Evolutionary conservation across 331 rosid species (phyloP).

Genomic region (Phaseolus coccineus): DNA sequence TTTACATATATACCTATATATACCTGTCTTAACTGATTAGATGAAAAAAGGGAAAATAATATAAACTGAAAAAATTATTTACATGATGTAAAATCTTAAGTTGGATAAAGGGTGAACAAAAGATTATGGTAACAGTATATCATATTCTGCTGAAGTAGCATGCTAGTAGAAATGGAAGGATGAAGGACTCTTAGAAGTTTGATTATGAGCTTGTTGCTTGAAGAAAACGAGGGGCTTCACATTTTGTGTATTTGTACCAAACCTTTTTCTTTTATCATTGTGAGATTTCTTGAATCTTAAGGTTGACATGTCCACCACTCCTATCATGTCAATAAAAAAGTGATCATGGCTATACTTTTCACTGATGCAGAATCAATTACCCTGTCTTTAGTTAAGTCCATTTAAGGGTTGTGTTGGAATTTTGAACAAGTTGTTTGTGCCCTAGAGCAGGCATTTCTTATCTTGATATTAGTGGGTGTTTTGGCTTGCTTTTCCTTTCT

Average conservation of each 20-base stretch:
- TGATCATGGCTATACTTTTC: slow-evolving; percentile 30
- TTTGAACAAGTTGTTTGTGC: slow-evolving; percentile 29
- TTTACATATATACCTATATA: too few species aligned
- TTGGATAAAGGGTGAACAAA: too few species aligned
- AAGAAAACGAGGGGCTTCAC: too few species aligned
- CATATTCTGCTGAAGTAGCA: too few species aligned
- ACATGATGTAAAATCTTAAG: too few species aligned
- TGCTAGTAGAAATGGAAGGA: too few species aligned
- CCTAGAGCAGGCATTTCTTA: slow-evolving; percentile 1
- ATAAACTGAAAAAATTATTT: too few species aligned
- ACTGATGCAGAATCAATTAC: slow-evolving; percentile 18
- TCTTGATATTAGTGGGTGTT: neutral
- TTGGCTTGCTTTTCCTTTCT: slow-evolving; percentile 17
- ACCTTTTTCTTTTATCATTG: neutral
- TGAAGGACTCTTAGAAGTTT: too few species aligned
- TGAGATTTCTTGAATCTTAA: slow-evolving; percentile 8
- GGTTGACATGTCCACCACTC: slow-evolving; percentile 36
- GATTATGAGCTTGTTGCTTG: too few species aligned
- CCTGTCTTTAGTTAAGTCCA: slow-evolving; percentile 28
- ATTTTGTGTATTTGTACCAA: neutral
- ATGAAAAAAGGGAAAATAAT: too few species aligned
- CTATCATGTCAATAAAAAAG: slow-evolving; percentile 36
- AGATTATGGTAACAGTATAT: too few species aligned
- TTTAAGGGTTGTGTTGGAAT: neutral
- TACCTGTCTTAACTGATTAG: too few species aligned